phyloP scores from a whole-genome alignment of 2,329 filamentous ascomycete species.

The Neopestalotiopsis rosae region DNA sequence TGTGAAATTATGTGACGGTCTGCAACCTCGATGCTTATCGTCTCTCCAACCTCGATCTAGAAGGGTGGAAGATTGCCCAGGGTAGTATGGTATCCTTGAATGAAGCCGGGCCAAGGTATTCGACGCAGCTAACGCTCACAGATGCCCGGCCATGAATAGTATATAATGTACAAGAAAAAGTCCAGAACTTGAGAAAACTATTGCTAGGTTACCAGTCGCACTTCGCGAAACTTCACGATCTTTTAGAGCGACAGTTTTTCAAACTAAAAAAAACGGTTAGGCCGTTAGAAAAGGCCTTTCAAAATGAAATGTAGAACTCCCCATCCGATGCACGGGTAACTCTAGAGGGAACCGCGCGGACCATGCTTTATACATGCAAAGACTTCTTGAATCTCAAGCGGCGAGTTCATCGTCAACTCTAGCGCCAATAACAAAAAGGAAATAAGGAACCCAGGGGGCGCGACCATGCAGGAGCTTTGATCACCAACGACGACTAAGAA shows the following conservation, averaged over 20 bases:
- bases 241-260: background rate
- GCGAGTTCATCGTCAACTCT: background rate
- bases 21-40: background rate
- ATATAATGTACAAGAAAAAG: background rate
- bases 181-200: background rate
- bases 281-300: background rate
- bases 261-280: background rate
- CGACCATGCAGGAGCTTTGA: background rate
- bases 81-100: background rate
- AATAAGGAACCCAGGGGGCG: background rate
- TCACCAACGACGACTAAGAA: slow-evolving; percentile 17
- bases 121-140: background rate
- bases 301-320: background rate
- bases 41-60: background rate
- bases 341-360: background rate
- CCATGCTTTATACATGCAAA: background rate
- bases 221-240: background rate
- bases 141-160: background rate
- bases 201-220: background rate
- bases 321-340: background rate
- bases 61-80: background rate
- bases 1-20: background rate
- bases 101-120: background rate
- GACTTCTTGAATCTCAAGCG: background rate
- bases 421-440: background rate